phyloP scores from a whole-genome alignment of 2,329 filamentous ascomycete species.

The Alternaria longipes region DNA sequence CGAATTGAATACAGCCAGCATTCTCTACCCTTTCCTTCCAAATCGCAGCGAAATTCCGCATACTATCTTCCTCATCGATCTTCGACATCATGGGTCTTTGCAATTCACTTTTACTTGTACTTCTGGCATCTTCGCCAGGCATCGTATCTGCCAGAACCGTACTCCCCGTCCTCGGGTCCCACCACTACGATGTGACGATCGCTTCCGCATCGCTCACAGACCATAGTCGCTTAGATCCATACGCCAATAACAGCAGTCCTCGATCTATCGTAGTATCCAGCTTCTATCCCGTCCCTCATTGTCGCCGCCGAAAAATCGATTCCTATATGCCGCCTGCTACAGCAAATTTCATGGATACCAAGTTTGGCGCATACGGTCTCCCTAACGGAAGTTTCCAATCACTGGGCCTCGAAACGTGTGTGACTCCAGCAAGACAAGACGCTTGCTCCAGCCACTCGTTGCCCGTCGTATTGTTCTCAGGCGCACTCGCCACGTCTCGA shows the following conservation, averaged over 20 bases:
- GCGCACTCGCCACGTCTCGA: constrained; percentile 57
- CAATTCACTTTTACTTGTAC: constrained; percentile 1
- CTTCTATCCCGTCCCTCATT: constrained; percentile 32
- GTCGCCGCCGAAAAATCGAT: constrained; percentile 14
- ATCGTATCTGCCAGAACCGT: constrained; percentile 5
- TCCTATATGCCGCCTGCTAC: constrained; percentile 39
- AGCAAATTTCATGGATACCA: constrained; percentile 30
- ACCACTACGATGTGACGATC: constrained; percentile 24
- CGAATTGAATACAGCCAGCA: not conserved
- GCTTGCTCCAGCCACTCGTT: constrained; percentile 1
- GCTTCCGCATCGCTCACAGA: constrained; percentile 29
- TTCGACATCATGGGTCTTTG: constrained; percentile 11
- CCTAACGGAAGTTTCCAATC: constrained; percentile 36
- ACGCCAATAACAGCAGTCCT: constrained; percentile 24
- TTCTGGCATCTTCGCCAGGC: constrained; percentile 4
- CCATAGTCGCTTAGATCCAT: constrained; percentile 29
- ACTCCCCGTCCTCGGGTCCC: constrained; percentile 25
- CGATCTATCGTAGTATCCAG: constrained; percentile 38
- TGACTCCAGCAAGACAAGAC: not conserved
- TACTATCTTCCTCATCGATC: not conserved
- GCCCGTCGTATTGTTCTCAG: constrained; percentile 55
- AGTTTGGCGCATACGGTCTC: constrained; percentile 37
- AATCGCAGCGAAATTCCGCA: not conserved
- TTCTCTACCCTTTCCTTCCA: not conserved
- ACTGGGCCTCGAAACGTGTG: constrained; percentile 31